phyloP scores from a whole-genome alignment of 2,329 filamentous ascomycete genomes.

The Fusarium pininemorale region DNA sequence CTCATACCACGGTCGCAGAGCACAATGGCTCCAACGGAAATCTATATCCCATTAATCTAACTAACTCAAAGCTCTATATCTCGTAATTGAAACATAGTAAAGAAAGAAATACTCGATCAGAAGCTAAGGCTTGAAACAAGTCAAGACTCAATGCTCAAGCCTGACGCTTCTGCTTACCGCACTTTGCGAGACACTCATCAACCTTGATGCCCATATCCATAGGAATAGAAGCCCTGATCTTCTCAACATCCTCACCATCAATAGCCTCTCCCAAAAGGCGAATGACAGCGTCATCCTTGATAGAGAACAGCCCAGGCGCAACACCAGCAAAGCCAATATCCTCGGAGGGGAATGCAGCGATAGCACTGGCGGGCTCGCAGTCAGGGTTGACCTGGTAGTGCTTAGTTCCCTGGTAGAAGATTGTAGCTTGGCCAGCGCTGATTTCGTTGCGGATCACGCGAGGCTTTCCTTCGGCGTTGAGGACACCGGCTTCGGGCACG shows the following conservation, averaged over 20 bases:
- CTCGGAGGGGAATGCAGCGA: slow-evolving; percentile 60
- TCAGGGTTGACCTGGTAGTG: slow-evolving; percentile 66
- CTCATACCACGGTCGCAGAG: neutral
- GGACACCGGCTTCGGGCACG: slow-evolving; percentile 60
- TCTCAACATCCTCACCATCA: slow-evolving; percentile 56
- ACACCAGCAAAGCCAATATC: slow-evolving; percentile 60
- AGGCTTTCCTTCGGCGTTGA: slow-evolving; percentile 45
- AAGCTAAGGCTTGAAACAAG: neutral
- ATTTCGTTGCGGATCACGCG: slow-evolving; percentile 55
- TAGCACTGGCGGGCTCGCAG: slow-evolving; percentile 59
- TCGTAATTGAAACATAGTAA: neutral
- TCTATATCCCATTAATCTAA: neutral
- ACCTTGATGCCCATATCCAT: slow-evolving; percentile 60
- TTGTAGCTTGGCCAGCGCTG: slow-evolving; percentile 56
- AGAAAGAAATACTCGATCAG: neutral
- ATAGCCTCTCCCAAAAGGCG: slow-evolving; percentile 59
- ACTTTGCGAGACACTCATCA: slow-evolving; percentile 57
- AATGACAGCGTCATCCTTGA: slow-evolving; percentile 54
- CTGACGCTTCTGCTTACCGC: slow-evolving; percentile 51
- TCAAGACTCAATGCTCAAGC: neutral
- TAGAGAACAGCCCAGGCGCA: slow-evolving; percentile 58
- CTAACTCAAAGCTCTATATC: neutral
- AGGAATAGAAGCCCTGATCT: slow-evolving; percentile 53
- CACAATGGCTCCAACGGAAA: neutral
- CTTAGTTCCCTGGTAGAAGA: slow-evolving; percentile 63